Evolutionary conservation across 2,329 filamentous ascomycete species (phyloP), one percentile per base, ranked within the genome.

Genomic region (Nigrospora oryzae): DNA sequence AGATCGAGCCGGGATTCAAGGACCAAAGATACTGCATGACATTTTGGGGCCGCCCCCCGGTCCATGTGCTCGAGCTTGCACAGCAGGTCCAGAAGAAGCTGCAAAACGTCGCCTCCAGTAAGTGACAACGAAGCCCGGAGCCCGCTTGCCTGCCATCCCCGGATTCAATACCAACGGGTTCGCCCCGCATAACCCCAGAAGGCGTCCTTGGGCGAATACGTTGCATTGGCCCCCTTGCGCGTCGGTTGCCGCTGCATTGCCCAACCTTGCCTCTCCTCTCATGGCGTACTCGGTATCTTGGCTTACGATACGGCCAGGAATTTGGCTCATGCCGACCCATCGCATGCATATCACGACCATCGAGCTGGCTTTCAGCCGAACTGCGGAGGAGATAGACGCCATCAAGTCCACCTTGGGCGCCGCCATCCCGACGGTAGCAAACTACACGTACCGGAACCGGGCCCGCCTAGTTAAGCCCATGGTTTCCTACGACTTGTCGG

Each of bases 311-410:
- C 5, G 23, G 23, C 23, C 39, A 90, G 87, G 74, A 51, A 67
- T 95, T 23, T 97, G 91, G 91, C 72, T 91, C 37, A 94, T 95
- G 85, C 89, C 90, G 0, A 65, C 73, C 11, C 71, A 84, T 44
- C 77, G 77, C 48, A 82, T 95, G 58, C 91, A 97, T 64, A 79
- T 95, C 66, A 97, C 91, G 0, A 77, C 81, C 1, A 73, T 96
- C 3, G 91, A 97, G 62, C 70, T 95, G 28, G 80, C 84, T n/a
- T 89, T 93, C 62, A 89, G 84, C 19, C 81, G 81, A 42, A 88
- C 86, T 0, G 67, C 78, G 1, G 66, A 72, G 1, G 83, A 91
- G 58, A 87, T 95, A 39, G 71, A 74, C 11, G 60, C 65, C 1
- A 68, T 94, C 11, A 73, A 87, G 36, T 58, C 73, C 2, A 62